phyloP scores from a whole-genome alignment of 768 basidiomycete species.

The Rhizopogon vulgaris region DNA sequence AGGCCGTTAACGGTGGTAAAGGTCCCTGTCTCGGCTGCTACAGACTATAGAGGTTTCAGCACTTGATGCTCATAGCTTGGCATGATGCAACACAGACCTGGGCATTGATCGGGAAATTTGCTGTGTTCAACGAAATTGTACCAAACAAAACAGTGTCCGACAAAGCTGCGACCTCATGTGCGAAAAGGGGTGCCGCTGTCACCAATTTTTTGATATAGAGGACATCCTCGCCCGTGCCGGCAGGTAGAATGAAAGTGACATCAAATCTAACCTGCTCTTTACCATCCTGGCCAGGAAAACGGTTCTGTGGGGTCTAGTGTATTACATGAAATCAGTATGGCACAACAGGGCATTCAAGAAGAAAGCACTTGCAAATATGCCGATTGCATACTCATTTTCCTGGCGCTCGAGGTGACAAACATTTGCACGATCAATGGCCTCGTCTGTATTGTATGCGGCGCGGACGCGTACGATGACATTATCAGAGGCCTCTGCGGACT shows the following conservation, averaged over 20 bases:
- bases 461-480: constrained; percentile 24
- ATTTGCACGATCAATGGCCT: constrained; percentile 20
- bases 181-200: constrained; percentile 24
- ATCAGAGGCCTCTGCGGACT: constrained; percentile 5
- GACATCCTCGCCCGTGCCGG: constrained; percentile 5
- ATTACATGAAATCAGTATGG: background rate
- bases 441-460: constrained; percentile 19
- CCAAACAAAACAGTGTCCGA: constrained; percentile 23
- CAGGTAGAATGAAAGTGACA: constrained; percentile 25
- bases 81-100: constrained; percentile 16
- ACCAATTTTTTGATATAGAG: constrained; percentile 23
- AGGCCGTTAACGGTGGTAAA: constrained; percentile 27
- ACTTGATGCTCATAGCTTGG: background rate
- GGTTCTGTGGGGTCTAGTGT: constrained; percentile 12
- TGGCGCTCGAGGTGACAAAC: constrained; percentile 25
- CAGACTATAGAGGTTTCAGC: constrained; percentile 19
- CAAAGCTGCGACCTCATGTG: constrained; percentile 22
- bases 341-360: background rate
- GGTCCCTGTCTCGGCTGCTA: constrained; percentile 16
- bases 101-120: constrained; percentile 21
- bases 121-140: constrained; percentile 13
- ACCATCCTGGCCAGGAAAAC: background rate
- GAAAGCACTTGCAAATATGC: constrained; percentile 29
- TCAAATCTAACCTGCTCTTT: constrained; percentile 20
- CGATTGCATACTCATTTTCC: constrained; percentile 26